Evolutionary conservation across 768 basidiomycete genomes (phyloP), one percentile per base, ranked within the genome.

Genomic region (Trametes elegans): DNA sequence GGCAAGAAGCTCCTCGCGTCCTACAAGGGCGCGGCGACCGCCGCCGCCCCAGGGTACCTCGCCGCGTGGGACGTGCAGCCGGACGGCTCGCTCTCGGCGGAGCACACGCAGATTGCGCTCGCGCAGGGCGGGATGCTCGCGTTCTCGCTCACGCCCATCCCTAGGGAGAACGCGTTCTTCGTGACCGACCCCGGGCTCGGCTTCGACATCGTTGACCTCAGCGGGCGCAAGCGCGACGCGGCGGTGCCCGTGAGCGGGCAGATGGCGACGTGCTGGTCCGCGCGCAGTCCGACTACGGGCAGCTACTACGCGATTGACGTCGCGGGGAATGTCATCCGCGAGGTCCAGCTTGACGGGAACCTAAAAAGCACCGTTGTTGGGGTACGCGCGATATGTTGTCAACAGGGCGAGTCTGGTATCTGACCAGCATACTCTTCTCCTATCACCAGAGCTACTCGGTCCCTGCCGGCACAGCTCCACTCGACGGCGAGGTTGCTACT

Each of bases 1-100:
- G 71, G 68, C 40, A 71, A 56, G 21, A 66, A 75, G 57, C 70
- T 81, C 35, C 64, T 80, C 42, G 79, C 72, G 16, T 74, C 79
- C 10, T 71, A 77, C 62, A 80, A 81, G 62, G 79, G 79, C 29
- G 57, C 69, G 21, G 77, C 77, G 14, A 73, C 75, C 3, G 68
- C 70, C n/a, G n/a, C n/a, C n/a, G n/a, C n/a, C 3, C 75, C 76
- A 10, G 79, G 79, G 18, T 79, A 77, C 68, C 66, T 82, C 51
- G 77, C 78, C 7, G 68, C 73, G 13, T 82, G 78, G 76, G 74
- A 78, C 54, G 67, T 81, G 42, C 69, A 67, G 13, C 27, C 53
- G 7, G 72, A 76, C 53, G 76, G 75, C 27, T 72, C 75, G 16
- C 73, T 81, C 31, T 77, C 79, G 2, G 29, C 62, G 29, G 67